Base-by-base conservation (phyloP, 1,139 yeast species). In the Martiniozyma asiatica region DNA sequence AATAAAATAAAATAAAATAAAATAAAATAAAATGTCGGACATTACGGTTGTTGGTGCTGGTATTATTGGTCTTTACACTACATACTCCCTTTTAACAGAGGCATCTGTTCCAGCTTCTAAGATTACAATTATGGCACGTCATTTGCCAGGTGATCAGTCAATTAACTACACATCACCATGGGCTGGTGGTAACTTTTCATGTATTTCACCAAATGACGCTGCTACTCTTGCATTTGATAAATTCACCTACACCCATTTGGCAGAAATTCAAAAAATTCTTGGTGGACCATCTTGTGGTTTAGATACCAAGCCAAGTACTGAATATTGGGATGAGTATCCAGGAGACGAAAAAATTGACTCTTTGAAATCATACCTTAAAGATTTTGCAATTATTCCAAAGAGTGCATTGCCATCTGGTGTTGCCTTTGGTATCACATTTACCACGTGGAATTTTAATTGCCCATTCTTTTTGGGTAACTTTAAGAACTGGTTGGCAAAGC, bases 101-200 rank as follows among this genome's bases (percentile, higher is more conserved):
- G 56, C 59, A n/a, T 61, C 63, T 2, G 63, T 67, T 7, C 39
- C 54, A 6, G 67, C 70, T 1, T 35, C 49, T 5, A 58, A 68
- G n/a, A 64, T 78, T 38, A 61, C 71, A 4, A 63, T 78, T 6
- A 43, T 74, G 14, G 87, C 80, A 3, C 68, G 74, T 43, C 65
- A 61, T 40, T 50, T 75, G 29, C 89, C 92, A 2, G 92, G 89
- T 5, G 92, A 80, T 45, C 74, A 68, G 41, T 69, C 81, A 4
- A 65, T 68, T 37, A 60, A 67, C 31, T 80, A 73, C 48, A 74
- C 92, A 2, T 75, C 85, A 1, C 92, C 92, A 1, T 76, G 77
- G 65, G 87, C 87, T 1, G 82, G 82, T n/a, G 82, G 79, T 2
- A 70, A 72, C 50, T 73, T 75, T 45, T 71, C 80, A 3, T 68